Conservation (phyloP, 2,329 filamentous ascomycete genomes). For the Neoscytalidium dimidiatum region DNA sequence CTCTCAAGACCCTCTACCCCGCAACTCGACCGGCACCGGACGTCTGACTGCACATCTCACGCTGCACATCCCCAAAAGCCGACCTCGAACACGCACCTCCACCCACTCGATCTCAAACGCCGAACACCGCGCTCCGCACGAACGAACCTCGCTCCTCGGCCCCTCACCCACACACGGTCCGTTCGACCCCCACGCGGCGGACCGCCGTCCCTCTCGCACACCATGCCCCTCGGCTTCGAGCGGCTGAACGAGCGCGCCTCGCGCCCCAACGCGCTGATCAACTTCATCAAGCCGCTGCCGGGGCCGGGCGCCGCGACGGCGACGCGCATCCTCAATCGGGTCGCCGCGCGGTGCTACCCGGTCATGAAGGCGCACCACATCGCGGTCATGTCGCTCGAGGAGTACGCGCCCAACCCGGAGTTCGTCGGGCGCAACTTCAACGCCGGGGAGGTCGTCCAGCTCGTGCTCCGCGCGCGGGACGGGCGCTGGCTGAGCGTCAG, state of each 20-base stretch:
- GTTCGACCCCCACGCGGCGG: too few species aligned
- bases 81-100: not conserved
- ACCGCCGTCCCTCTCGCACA: too few species aligned
- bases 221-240: conserved; percentile 77
- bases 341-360: conserved; percentile 71
- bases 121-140: not conserved
- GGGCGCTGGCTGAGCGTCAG: conserved; percentile 74
- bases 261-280: conserved; percentile 75
- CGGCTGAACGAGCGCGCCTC: conserved; percentile 74
- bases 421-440: conserved; percentile 92
- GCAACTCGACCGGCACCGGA: not conserved
- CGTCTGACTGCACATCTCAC: not conserved
- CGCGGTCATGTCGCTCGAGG: conserved; percentile 64
- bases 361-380: conserved; percentile 51
- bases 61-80: not conserved
- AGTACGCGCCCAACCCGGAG: conserved; percentile 77
- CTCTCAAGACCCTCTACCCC: not conserved
- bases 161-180: too few species aligned
- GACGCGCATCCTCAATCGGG: conserved; percentile 37
- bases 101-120: not conserved
- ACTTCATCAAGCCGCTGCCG: conserved; percentile 80
- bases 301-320: conserved; percentile 49
- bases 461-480: conserved; percentile 72
- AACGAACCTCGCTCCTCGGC: too few species aligned
- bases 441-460: conserved; percentile 80